A percentile compares a stretch with the other conserved stretches of the same genome.
These are phyloP conservation scores for Lenzites betulinus DNA, from an alignment of 768 basidiomycete species.

Conservation along the genomic window DNA sequence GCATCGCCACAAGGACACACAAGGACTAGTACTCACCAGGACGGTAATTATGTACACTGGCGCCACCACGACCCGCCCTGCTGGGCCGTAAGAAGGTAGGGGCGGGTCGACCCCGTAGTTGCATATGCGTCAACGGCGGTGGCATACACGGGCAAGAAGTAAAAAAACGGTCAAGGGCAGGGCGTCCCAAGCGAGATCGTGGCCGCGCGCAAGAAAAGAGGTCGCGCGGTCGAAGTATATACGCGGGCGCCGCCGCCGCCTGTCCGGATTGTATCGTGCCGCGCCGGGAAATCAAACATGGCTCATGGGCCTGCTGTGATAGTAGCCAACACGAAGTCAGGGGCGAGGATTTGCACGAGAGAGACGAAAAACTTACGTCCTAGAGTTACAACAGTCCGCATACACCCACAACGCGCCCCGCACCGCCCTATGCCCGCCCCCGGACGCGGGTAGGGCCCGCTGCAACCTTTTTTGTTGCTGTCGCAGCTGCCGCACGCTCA, in stretches of 20 bases:
- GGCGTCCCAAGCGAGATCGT: constrained; percentile 3
- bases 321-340: neutral
- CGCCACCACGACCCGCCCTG: constrained; percentile 16
- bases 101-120: constrained; percentile 4
- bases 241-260: constrained; percentile 11
- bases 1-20: neutral
- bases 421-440: constrained; percentile 4
- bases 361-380: constrained; percentile 10
- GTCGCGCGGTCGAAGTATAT: constrained; percentile 9
- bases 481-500: constrained; percentile 23
- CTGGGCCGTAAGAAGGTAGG: neutral
- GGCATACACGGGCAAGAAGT: neutral
- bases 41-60: constrained; percentile 14
- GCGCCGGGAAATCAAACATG: constrained; percentile 11
- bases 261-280: neutral
- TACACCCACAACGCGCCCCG: neutral
- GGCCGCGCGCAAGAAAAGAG: neutral
- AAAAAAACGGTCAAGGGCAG: neutral
- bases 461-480: constrained; percentile 13
- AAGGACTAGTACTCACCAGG: neutral
- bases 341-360: neutral
- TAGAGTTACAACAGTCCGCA: constrained; percentile 12
- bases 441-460: constrained; percentile 1
- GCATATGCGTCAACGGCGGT: neutral
- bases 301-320: constrained; percentile 14